phyloP scores from a whole-genome alignment of 2,329 filamentous ascomycete species.

The Septoria petroselini region DNA sequence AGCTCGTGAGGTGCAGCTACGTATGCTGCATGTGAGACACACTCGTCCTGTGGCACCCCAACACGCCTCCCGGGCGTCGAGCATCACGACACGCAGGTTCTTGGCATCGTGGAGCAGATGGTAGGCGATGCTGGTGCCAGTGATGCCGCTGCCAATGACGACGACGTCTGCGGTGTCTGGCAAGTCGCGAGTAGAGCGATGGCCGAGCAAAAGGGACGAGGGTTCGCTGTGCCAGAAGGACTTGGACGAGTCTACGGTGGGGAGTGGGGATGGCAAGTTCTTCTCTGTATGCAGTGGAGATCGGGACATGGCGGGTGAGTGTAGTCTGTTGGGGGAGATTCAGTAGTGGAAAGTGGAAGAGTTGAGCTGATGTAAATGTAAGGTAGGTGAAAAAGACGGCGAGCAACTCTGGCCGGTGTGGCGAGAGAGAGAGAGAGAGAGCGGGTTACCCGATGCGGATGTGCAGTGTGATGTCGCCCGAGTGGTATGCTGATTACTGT shows the following conservation, averaged over 20 bases:
- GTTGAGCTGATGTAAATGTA: too few species aligned
- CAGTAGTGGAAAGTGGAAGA: too few species aligned
- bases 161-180: conserved; percentile 65
- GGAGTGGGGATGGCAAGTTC: conserved; percentile 28
- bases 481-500: too few species aligned
- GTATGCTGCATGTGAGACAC: conserved; percentile 40
- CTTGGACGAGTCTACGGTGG: conserved; percentile 27
- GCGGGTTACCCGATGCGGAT: conserved; percentile 15
- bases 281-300: conserved; percentile 24
- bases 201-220: conserved; percentile 61
- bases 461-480: not conserved
- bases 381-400: not conserved
- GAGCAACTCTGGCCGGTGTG: not conserved
- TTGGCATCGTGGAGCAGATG: conserved; percentile 43
- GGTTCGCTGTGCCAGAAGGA: conserved; percentile 75
- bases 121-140: conserved; percentile 67
- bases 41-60: conserved; percentile 81
- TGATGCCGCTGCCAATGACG: conserved; percentile 72
- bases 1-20: not conserved
- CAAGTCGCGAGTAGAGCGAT: conserved; percentile 63
- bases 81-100: conserved; percentile 60
- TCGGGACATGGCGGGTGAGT: not conserved
- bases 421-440: conserved; percentile 1
- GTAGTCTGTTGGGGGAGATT: not conserved
- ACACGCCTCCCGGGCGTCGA: conserved; percentile 76